phyloP scores from a whole-genome alignment of 306 rosid species.

The Fragaria iinumae region DNA sequence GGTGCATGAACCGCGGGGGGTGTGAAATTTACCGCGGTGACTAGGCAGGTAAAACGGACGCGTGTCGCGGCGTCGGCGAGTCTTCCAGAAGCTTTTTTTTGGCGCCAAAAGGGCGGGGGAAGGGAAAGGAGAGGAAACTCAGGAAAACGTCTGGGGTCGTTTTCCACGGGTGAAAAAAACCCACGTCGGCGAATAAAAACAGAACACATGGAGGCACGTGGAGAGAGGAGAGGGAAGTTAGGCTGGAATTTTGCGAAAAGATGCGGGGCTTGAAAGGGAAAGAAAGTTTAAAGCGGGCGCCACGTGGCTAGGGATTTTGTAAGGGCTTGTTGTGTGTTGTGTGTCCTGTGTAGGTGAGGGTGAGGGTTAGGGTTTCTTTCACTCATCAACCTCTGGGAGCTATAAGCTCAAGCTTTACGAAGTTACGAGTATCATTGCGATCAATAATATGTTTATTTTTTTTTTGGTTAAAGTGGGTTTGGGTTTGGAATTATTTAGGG shows the following conservation, averaged over 20 bases:
- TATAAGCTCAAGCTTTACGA: not conserved
- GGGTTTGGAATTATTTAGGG: slow-evolving; percentile 9
- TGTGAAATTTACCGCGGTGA: not conserved
- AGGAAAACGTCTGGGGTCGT: slow-evolving; percentile 17
- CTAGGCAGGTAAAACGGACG: slow-evolving; percentile 10
- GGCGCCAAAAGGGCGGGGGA: not conserved
- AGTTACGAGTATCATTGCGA: slow-evolving; percentile 31
- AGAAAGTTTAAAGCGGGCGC: slow-evolving; percentile 13
- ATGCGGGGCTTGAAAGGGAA: slow-evolving; percentile 19
- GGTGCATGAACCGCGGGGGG: slow-evolving; percentile 46
- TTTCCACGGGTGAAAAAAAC: slow-evolving; percentile 50
- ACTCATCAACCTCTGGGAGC: slow-evolving; percentile 48
- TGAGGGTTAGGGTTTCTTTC: slow-evolving; percentile 48
- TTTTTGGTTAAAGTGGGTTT: not conserved
- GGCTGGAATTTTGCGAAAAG: slow-evolving; percentile 54
- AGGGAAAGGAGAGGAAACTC: not conserved
- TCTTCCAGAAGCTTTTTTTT: slow-evolving; percentile 19
- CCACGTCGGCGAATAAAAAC: slow-evolving; percentile 33
- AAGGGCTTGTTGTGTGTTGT: not conserved
- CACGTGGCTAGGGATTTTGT: slow-evolving; percentile 14
- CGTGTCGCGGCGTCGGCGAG: slow-evolving; percentile 9
- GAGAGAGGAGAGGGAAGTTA: slow-evolving; percentile 45
- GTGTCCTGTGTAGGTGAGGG: slow-evolving; percentile 7
- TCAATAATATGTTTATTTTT: not conserved
- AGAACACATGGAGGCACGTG: slow-evolving; percentile 46